Conservation (phyloP, 345 rosid species). For the Punica granatum region DNA sequence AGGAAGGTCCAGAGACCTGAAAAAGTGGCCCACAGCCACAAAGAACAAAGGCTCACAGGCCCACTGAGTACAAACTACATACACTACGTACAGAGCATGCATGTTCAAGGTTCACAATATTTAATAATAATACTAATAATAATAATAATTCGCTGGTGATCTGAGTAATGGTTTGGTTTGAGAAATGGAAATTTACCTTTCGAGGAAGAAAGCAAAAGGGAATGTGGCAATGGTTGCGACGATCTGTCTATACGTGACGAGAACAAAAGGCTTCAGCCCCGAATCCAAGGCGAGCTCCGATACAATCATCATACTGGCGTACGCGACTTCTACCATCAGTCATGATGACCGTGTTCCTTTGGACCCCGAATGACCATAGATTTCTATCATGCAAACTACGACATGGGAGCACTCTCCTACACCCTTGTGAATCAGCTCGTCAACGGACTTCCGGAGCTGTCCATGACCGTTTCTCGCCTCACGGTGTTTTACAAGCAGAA, state of each 20-base stretch:
- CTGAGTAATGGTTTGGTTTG: no score
- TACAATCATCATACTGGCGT: constrained; percentile 76
- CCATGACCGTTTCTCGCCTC: constrained; percentile 41
- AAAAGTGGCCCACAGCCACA: no score
- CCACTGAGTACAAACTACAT: no score
- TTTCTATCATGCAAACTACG: constrained; percentile 37
- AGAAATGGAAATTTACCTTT: constrained; percentile 35
- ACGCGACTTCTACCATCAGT: constrained; percentile 50
- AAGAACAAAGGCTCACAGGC: no score
- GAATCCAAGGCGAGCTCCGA: constrained; percentile 84
- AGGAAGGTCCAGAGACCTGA: constrained; percentile 51
- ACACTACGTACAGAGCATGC: no score
- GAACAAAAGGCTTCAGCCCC: constrained; percentile 80
- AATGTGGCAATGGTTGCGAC: constrained; percentile 59
- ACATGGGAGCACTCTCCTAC: constrained; percentile 42
- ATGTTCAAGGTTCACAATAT: no score
- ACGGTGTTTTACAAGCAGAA: constrained; percentile 52
- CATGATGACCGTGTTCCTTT: constrained; percentile 45
- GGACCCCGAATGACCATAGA: constrained; percentile 38
- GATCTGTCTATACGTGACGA: constrained; percentile 76
- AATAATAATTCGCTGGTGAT: no score
- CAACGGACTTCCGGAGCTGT: constrained; percentile 45
- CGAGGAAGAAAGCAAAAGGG: constrained; percentile 68
- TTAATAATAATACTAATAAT: no score
- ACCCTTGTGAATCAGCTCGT: constrained; percentile 31